phyloP scores from a whole-genome alignment of 345 rosid species.

The Eucalyptus microcorys region DNA sequence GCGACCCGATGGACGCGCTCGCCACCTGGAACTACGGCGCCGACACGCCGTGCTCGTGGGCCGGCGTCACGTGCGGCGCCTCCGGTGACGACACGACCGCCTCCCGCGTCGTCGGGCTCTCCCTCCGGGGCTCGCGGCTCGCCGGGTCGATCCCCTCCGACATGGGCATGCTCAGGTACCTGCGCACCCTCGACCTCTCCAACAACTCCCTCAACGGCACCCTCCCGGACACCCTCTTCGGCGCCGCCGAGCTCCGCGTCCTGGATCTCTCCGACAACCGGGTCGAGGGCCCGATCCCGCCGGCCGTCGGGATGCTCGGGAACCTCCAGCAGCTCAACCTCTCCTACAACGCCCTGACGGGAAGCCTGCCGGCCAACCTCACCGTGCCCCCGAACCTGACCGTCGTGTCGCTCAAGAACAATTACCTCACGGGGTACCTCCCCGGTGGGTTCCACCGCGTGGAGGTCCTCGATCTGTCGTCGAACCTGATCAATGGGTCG shows the following conservation, averaged over 20 bases:
- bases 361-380: conserved; percentile 39
- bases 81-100: not conserved
- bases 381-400: conserved; percentile 26
- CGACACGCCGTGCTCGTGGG: conserved; percentile 76
- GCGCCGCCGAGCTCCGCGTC: conserved; percentile 40
- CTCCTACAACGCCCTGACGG: conserved; percentile 65
- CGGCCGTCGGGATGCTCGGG: conserved; percentile 19
- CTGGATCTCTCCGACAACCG: conserved; percentile 68
- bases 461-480: conserved; percentile 62
- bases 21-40: conserved; percentile 48
- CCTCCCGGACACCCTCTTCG: conserved; percentile 47
- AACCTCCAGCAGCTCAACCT: conserved; percentile 49
- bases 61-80: conserved; percentile 50
- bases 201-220: conserved; percentile 79
- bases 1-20: conserved; percentile 56
- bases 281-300: conserved; percentile 53
- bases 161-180: conserved; percentile 41
- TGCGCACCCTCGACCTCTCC: conserved; percentile 60
- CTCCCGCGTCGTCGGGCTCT: conserved; percentile 43
- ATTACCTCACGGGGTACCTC: conserved; percentile 44
- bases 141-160: conserved; percentile 64
- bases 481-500: conserved; percentile 63
- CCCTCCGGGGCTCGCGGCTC: conserved; percentile 57
- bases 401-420: conserved; percentile 41
- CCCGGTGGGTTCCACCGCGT: conserved; percentile 42